Evolutionary conservation across 164 flowering plant species (phyloP), one percentile per base, ranked within the genome.

Genomic region (Paratinospora sagittata): DNA sequence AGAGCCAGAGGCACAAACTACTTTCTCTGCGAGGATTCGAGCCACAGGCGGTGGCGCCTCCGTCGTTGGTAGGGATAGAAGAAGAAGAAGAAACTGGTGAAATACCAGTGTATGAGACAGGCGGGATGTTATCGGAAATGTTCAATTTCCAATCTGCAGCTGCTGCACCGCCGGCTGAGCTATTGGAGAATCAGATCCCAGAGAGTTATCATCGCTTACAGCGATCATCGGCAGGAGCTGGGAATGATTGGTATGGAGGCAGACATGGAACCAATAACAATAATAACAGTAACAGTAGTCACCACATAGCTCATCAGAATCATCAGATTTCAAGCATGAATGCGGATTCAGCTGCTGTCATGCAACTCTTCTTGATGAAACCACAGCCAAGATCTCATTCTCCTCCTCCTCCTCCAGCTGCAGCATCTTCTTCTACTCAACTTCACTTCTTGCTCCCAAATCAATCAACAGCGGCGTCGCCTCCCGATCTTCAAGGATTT

Each of bases 281-380:
- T 30, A 11, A 14, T 11, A 11, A 12, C 36, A 27, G 30, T 58
- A 19, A n/a, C 24, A 39, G 52, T 39, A 21, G 16, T 19, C 47
- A 9, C 47, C 47, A 43, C 14, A 76, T 74, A 26, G 23, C 66
- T 60, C 33, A 41, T 70, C 76, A 69, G 9, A 75, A 72, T 64
- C 70, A 76, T 63, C 89, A 86, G 84, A 85, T 88, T 68, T 72
- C 88, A 49, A 69, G 75, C 70, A 84, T 84, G 61, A 80, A 81
- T 81, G 85, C 82, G 9, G 69, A 72, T 14, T 70, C 90, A 1
- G 91, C 81, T 33, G 68, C 86, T 1, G 90, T 92, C 91, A 91
- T 91, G 97, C 97, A 91, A 71, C 91, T 91, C 72, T 91, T 89
- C 41, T 74, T 85, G 0, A 85, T 86, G 87, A 91, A 91, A 70